Evolutionary conservation across 2,329 filamentous ascomycete species (phyloP).

Genomic region (Exophiala oligosperma): DNA sequence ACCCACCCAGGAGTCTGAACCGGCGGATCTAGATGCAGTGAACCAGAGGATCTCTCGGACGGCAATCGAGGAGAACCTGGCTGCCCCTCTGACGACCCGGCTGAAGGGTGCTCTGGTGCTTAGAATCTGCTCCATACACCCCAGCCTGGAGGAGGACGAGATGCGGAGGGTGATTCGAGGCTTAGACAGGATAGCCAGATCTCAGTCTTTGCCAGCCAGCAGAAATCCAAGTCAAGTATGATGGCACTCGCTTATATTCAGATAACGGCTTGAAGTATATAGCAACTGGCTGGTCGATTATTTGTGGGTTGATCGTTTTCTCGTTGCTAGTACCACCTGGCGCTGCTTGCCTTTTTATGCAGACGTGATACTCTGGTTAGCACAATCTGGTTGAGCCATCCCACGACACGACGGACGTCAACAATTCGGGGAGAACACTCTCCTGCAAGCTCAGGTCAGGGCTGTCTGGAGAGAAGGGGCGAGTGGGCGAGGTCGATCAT

Average conservation of each 20-base stretch:
- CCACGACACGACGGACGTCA: too few species aligned
- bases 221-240: too few species aligned
- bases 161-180: background rate
- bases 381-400: background rate
- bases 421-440: too few species aligned
- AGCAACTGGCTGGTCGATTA: too few species aligned
- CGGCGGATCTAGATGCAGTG: background rate
- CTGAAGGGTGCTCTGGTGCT: background rate
- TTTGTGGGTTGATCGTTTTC: background rate
- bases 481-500: too few species aligned
- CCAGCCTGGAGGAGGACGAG: background rate
- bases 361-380: background rate
- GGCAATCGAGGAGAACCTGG: background rate
- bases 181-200: background rate
- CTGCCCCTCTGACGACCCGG: background rate
- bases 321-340: background rate
- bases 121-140: background rate
- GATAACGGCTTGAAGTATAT: too few species aligned
- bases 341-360: conserved; percentile 2
- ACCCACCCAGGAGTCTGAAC: background rate
- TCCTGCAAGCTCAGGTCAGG: too few species aligned
- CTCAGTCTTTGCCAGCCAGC: too few species aligned
- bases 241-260: too few species aligned
- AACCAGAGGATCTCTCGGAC: background rate
- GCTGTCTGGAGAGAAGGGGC: too few species aligned